Evolutionary conservation across 176 grass and related monocot genomes (phyloP).

Genomic region (Alopecurus myosuroides): DNA sequence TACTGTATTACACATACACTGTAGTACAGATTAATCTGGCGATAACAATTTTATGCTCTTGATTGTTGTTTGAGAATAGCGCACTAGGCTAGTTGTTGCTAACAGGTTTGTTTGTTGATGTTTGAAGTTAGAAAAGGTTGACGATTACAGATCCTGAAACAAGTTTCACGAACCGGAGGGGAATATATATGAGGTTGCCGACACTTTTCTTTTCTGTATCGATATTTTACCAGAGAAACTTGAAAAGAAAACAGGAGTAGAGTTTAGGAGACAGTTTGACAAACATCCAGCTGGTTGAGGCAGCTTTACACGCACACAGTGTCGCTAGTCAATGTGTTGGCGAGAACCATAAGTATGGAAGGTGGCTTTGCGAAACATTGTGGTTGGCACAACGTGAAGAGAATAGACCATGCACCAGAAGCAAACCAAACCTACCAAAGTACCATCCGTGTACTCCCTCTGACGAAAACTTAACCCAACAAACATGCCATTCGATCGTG

Average conservation of each 20-base stretch:
- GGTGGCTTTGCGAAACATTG: neutral
- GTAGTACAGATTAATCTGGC: neutral
- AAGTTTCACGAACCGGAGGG: no score
- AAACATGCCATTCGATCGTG: neutral
- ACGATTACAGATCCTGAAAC: neutral
- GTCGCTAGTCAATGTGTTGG: neutral
- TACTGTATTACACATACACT: neutral
- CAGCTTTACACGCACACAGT: neutral
- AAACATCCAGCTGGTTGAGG: constrained; percentile 13
- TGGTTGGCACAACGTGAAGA: neutral
- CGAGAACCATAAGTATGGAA: constrained; percentile 7
- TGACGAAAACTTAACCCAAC: neutral
- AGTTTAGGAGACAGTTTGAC: no score
- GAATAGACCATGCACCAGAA: constrained; percentile 1
- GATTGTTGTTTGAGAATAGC: neutral
- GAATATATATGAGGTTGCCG: neutral
- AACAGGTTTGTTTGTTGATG: neutral
- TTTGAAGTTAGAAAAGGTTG: neutral
- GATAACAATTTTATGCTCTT: neutral
- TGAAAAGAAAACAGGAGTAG: no score
- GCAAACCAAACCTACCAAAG: neutral
- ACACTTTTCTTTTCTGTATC: neutral
- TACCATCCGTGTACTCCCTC: neutral
- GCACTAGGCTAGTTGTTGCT: neutral
- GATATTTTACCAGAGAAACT: no score